phyloP scores from a whole-genome alignment of 2,329 filamentous ascomycete genomes.

The Aspergillus pseudoviridinutans region DNA sequence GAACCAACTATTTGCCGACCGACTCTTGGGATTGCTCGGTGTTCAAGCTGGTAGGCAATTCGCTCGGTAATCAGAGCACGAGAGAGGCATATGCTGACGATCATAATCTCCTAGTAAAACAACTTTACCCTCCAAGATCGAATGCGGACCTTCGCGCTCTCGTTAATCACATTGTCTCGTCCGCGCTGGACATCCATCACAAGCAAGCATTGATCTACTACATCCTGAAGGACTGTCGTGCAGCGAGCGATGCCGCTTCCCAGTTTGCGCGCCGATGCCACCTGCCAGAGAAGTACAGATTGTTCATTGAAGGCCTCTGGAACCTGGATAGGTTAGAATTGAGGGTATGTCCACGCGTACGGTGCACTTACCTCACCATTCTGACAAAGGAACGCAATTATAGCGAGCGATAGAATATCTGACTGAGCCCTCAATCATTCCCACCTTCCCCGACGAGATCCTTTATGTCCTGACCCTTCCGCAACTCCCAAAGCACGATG shows the following conservation, averaged over 20 bases:
- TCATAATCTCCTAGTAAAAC: slow-evolving; percentile 44
- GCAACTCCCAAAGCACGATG: slow-evolving; percentile 56
- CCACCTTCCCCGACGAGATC: slow-evolving; percentile 81
- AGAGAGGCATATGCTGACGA: slow-evolving; percentile 9
- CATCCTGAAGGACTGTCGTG: slow-evolving; percentile 70
- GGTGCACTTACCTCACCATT: background rate
- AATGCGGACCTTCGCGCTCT: slow-evolving; percentile 65
- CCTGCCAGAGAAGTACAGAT: slow-evolving; percentile 70
- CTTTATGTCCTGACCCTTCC: slow-evolving; percentile 61
- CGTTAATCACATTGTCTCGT: slow-evolving; percentile 65
- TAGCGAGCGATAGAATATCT: slow-evolving; percentile 69
- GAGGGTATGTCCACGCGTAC: slow-evolving; percentile 41
- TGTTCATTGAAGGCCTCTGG: slow-evolving; percentile 80
- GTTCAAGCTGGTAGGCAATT: slow-evolving; percentile 60
- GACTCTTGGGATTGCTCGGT: slow-evolving; percentile 66
- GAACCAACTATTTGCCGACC: slow-evolving; percentile 73
- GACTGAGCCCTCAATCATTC: slow-evolving; percentile 72
- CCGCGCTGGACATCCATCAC: slow-evolving; percentile 64
- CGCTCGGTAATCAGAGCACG: slow-evolving; percentile 4
- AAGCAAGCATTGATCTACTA: slow-evolving; percentile 83
- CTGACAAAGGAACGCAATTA: slow-evolving; percentile 8
- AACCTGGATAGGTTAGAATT: slow-evolving; percentile 71
- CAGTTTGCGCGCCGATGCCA: slow-evolving; percentile 62
- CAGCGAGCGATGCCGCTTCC: slow-evolving; percentile 47
- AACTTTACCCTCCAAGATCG: slow-evolving; percentile 70